Percentiles rank a stretch among this genome's conserved stretches.
These are phyloP conservation scores for Saccharum hybrid DNA, from an alignment of 202 grass and related monocot species.

Conservation along the genomic window DNA sequence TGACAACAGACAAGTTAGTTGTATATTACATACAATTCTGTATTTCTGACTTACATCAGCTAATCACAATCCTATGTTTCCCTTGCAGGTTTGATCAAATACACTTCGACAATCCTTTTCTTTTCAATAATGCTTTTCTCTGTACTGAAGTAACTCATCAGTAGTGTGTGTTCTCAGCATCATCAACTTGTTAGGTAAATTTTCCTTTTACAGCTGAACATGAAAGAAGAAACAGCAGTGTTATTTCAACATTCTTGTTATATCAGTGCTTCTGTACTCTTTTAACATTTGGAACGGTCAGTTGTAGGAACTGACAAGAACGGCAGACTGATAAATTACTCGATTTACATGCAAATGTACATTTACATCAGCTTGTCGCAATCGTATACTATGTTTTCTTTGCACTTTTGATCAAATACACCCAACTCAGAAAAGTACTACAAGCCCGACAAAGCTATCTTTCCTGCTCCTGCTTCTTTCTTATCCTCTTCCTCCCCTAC, in stretches of 20 bases:
- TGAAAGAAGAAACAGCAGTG: not conserved
- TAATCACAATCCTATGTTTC: constrained; percentile 26
- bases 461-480: not conserved
- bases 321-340: not conserved
- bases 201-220: constrained; percentile 9
- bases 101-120: not conserved
- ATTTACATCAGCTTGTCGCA: constrained; percentile 18
- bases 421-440: constrained; percentile 32
- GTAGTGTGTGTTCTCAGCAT: not conserved
- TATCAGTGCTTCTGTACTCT: constrained; percentile 21
- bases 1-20: not conserved
- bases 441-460: constrained; percentile 7
- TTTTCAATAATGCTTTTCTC: not conserved
- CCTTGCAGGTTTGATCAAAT: constrained; percentile 20
- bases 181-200: not conserved
- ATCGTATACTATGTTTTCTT: constrained; percentile 1
- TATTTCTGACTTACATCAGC: not conserved
- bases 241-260: constrained; percentile 7
- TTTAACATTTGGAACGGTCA: constrained; percentile 7
- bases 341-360: not conserved
- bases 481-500: constrained; percentile 44
- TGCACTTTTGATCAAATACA: constrained; percentile 31
- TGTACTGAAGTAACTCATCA: not conserved
- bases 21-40: not conserved
- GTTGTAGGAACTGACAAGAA: constrained; percentile 4